phyloP scores from a whole-genome alignment of 148 eudicot genomes.

The Rhododendron molle region DNA sequence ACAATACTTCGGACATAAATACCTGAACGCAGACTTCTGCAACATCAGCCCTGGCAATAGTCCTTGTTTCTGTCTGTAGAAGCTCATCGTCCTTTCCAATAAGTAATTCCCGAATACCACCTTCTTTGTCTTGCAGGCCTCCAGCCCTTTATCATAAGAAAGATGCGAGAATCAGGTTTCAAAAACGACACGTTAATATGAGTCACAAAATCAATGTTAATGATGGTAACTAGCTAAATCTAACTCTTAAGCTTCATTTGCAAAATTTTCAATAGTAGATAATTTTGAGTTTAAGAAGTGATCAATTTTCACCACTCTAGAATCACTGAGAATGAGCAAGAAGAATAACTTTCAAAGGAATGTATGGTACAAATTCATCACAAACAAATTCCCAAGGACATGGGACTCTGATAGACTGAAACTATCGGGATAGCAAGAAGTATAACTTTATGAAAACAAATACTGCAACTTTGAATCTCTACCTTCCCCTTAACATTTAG shows the following conservation, averaged over 20 bases:
- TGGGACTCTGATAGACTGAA: background rate
- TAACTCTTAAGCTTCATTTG: background rate
- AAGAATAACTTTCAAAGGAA: no score
- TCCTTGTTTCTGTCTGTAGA: slow-evolving; percentile 73
- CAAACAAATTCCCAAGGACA: background rate
- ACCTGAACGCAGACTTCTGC: slow-evolving; percentile 99
- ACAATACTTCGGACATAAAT: background rate
- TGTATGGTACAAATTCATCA: background rate
- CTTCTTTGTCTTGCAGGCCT: slow-evolving; percentile 92
- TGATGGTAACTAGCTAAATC: background rate
- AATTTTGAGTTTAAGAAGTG: background rate
- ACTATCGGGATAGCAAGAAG: background rate
- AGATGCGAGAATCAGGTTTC: background rate
- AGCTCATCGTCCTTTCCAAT: slow-evolving; percentile 96
- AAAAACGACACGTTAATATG: background rate
- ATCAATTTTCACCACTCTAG: background rate
- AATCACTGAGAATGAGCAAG: background rate
- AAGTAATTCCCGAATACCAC: slow-evolving; percentile 70
- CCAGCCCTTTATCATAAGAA: slow-evolving; percentile 55
- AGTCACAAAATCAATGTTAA: background rate
- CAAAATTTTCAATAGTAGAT: background rate
- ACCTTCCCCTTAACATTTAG: background rate
- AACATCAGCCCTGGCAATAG: slow-evolving; percentile 83
- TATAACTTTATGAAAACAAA: background rate
- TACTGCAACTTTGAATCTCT: background rate